Percentiles rank a stretch among this genome's conserved stretches.
Evolutionary conservation across 495 filamentous ascomycete species (phyloP).

Genomic region (Lentithecium fluviatile): DNA sequence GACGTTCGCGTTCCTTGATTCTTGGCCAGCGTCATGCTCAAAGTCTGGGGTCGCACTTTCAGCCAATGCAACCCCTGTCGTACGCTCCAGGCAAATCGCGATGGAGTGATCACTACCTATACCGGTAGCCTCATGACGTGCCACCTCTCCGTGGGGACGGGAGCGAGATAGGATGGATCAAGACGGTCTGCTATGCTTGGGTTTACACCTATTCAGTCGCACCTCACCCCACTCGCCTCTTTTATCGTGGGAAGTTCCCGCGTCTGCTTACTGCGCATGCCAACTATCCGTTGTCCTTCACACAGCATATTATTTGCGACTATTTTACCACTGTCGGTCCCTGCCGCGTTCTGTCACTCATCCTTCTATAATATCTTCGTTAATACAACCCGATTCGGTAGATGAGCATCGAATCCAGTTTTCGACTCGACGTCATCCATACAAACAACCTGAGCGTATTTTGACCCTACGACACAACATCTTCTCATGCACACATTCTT

Average conservation of each 20-base stretch:
- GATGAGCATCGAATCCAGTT: neutral
- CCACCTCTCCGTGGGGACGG: neutral
- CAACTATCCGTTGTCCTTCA: neutral
- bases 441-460: neutral
- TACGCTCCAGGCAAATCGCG: neutral
- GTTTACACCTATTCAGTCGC: no score
- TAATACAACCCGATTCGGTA: neutral
- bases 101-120: slow-evolving; percentile 22
- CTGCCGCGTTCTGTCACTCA: neutral
- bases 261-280: no score
- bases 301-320: neutral
- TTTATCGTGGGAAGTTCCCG: no score
- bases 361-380: neutral
- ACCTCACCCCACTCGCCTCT: no score
- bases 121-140: slow-evolving; percentile 21
- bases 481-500: neutral
- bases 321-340: neutral
- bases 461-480: neutral
- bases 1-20: slow-evolving; percentile 2
- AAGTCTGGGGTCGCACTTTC: slow-evolving; percentile 1
- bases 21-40: slow-evolving; percentile 15
- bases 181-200: no score
- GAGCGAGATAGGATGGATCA: neutral
- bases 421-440: neutral
- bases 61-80: slow-evolving; percentile 13